Base-by-base conservation (phyloP, 2,329 filamentous ascomycete species). In the Thielaviopsis euricoi region DNA sequence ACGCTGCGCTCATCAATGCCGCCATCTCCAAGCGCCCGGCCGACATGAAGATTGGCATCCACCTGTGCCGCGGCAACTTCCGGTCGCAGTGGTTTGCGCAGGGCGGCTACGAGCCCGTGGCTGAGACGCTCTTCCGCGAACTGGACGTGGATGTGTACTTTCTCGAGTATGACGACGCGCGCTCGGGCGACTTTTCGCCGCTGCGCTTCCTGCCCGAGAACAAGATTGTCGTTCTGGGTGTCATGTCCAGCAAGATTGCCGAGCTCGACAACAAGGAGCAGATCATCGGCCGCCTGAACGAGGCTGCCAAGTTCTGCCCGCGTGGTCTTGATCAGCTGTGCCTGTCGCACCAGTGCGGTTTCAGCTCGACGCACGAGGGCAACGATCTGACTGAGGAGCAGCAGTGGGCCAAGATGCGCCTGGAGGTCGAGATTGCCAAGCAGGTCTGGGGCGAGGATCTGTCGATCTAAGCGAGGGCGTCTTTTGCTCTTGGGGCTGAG, bases 1-100 rank as follows among this genome's bases (percentile, higher is more conserved):
- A 89, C 66, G 79, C 89, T 67, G 77, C 79, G 67, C 79, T 85
- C 63, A 87, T 88, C 73, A 88, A 88, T 66, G 82, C 85, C 66
- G 83, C 80, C 66, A 76, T 87, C 64, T 71, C 73, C 23, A 73
- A 75, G 62, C 74, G 81, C 0, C 83, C 84, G 0, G 70, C 72
- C 4, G 84, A 85, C 63, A 77, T 89, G 69, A 83, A 87, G 64
- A 72, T 88, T 2, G 85, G 86, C 17, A 78, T 89, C 13, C 86
- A 89, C 67, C 72, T 89, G 60, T 72, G 70, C 66, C 64, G 70
- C 64, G 70, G 76, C 58, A 84, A 84, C 71, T 83, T 83, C 64
- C 77, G 79, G 64, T 78, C 76, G 33, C 75, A 80, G 60, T 80
- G 83, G 69, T 83, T 84, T 67, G 79, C 78, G 60, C 78, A 83